Evolutionary conservation across 805 yeast species (phyloP).

Genomic region (Ogataea pilisensis): DNA sequence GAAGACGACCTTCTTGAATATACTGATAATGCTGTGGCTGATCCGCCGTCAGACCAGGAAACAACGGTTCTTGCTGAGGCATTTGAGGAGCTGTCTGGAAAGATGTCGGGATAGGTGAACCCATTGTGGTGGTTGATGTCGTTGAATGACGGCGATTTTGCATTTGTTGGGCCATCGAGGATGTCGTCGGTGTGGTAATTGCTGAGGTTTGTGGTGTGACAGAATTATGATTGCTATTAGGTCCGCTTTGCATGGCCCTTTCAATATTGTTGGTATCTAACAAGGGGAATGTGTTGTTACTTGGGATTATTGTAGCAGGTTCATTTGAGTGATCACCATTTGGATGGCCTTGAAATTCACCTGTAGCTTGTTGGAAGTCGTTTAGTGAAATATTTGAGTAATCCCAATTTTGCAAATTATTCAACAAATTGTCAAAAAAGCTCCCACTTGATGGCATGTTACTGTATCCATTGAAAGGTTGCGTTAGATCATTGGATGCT

Average conservation of each 20-base stretch:
- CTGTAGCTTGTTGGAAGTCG: neutral
- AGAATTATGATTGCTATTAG: neutral
- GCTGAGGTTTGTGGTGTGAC: neutral
- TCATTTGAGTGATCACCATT: too few species aligned
- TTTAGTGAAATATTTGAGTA: slow-evolving; percentile 2
- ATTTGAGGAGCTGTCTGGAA: neutral
- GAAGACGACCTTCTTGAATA: too few species aligned
- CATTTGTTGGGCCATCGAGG: neutral
- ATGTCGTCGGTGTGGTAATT: neutral
- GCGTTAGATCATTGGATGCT: neutral
- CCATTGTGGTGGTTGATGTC: neutral
- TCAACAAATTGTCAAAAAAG: slow-evolving; percentile 20
- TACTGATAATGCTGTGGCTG: too few species aligned
- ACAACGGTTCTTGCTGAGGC: neutral
- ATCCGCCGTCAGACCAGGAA: neutral
- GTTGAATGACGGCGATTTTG: neutral
- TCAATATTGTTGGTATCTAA: too few species aligned
- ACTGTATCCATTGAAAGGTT: neutral
- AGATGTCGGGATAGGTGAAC: neutral
- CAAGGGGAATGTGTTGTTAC: too few species aligned
- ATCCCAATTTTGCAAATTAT: slow-evolving; percentile 23
- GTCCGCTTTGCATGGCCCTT: neutral
- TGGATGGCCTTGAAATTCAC: neutral
- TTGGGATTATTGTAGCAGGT: too few species aligned
- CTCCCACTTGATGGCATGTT: neutral